Percentiles rank a stretch among this genome's conserved stretches.
phyloP scores from a whole-genome alignment of 2,329 filamentous ascomycete genomes.

The Venturia aucupariae region DNA sequence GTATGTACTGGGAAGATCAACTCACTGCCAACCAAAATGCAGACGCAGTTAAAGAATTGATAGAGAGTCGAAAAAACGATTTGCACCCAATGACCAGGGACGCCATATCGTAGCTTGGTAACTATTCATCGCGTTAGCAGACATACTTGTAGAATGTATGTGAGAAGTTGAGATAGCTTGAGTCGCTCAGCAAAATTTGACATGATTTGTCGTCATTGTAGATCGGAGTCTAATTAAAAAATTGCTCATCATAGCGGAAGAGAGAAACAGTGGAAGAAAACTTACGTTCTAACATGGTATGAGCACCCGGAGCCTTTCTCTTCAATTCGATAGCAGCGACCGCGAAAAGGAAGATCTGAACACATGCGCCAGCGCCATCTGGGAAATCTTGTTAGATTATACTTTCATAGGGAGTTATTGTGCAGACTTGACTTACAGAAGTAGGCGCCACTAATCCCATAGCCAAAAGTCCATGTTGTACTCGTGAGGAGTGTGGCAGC shows the following conservation, averaged over 20 bases:
- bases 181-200: conserved; percentile 3
- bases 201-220: conserved; percentile 4
- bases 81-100: conserved; percentile 7
- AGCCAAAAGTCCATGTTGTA: conserved; percentile 33
- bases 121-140: conserved; percentile 4
- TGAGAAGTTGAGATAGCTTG: not conserved
- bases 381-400: not conserved
- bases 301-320: conserved; percentile 30
- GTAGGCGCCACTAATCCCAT: conserved; percentile 29
- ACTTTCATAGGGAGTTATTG: no score
- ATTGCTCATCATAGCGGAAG: not conserved
- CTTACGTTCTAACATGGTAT: conserved; percentile 32
- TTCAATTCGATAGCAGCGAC: conserved; percentile 37
- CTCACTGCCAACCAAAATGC: conserved; percentile 28
- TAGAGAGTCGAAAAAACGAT: conserved; percentile 13
- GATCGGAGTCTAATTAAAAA: conserved; percentile 9
- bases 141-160: not conserved
- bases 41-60: conserved; percentile 17
- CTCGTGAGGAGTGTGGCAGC: conserved; percentile 33
- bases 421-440: not conserved
- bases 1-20: not conserved
- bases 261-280: not conserved
- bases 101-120: conserved; percentile 6
- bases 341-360: conserved; percentile 34
- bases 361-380: not conserved